Evolutionary conservation across 2,329 filamentous ascomycete genomes (phyloP).

Genomic region (Akanthomyces dipterigenus): DNA sequence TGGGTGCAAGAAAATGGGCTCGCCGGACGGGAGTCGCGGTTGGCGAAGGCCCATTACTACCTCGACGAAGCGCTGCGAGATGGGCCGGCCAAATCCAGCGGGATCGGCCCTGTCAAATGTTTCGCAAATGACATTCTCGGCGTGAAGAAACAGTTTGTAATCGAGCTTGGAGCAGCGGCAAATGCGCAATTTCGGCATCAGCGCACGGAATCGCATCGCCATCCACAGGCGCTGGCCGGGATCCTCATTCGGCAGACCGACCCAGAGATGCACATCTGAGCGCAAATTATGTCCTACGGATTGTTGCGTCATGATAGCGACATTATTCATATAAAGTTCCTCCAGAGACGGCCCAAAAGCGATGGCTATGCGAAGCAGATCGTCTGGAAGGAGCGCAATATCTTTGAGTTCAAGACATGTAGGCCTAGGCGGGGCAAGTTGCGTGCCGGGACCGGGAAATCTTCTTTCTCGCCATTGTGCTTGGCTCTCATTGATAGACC

Average conservation of each 20-base stretch:
- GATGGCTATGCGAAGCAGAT: conserved; percentile 27
- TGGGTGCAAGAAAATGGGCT: conserved; percentile 18
- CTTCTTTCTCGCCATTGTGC: conserved; percentile 24
- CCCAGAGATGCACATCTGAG: conserved; percentile 33
- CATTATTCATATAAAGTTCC: conserved; percentile 40
- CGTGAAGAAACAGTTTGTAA: conserved; percentile 34
- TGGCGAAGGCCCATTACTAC: conserved; percentile 35
- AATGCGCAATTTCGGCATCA: conserved; percentile 28
- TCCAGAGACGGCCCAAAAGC: conserved; percentile 32
- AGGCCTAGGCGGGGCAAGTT: conserved; percentile 23
- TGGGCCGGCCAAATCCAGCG: conserved; percentile 30
- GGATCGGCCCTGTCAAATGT: conserved; percentile 38
- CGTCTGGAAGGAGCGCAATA: conserved; percentile 31
- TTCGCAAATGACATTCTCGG: conserved; percentile 21
- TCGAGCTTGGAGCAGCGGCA: conserved; percentile 39
- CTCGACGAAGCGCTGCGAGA: conserved; percentile 42
- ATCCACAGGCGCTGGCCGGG: conserved; percentile 34
- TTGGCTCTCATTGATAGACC: conserved; percentile 24
- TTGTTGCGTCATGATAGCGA: conserved; percentile 38
- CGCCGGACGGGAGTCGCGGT: conserved; percentile 17
- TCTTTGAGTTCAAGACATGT: conserved; percentile 38
- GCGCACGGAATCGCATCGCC: conserved; percentile 33
- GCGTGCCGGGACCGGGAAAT: not conserved
- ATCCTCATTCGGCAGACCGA: conserved; percentile 37
- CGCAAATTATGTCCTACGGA: conserved; percentile 26